phyloP scores from a whole-genome alignment of 2,329 filamentous ascomycete species.

The Aspergillus sp. region DNA sequence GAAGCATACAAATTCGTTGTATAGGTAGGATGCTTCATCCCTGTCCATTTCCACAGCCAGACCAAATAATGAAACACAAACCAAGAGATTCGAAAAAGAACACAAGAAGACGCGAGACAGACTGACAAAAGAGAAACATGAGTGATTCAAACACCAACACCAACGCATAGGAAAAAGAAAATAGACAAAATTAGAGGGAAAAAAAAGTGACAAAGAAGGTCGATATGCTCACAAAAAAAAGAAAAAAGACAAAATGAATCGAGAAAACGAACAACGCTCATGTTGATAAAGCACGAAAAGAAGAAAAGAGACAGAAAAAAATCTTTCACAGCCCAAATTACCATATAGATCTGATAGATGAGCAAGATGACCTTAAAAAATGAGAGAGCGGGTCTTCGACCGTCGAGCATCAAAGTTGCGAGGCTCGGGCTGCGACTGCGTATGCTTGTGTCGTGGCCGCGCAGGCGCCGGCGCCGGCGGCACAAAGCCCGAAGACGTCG shows the following conservation, averaged over 20 bases:
- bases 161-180: slow-evolving; percentile 3
- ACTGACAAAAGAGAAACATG: not conserved
- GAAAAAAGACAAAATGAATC: not conserved
- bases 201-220: not conserved
- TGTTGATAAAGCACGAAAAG: slow-evolving; percentile 6
- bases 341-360: slow-evolving; percentile 10
- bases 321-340: slow-evolving; percentile 1
- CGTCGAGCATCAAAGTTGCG: slow-evolving; percentile 28
- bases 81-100: not conserved
- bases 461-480: slow-evolving; percentile 23
- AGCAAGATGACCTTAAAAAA: slow-evolving; percentile 28
- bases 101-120: not conserved
- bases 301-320: slow-evolving; percentile 6
- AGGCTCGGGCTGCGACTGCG: slow-evolving; percentile 33
- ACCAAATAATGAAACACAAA: slow-evolving; percentile 7
- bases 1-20: slow-evolving; percentile 4
- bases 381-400: slow-evolving; percentile 35
- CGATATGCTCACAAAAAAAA: not conserved
- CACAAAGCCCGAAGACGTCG: slow-evolving; percentile 8
- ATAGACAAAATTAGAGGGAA: slow-evolving; percentile 1
- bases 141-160: slow-evolving; percentile 14
- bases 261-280: slow-evolving; percentile 3
- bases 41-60: slow-evolving; percentile 1
- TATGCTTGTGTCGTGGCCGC: slow-evolving; percentile 33
- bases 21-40: slow-evolving; percentile 15